phyloP scores from a whole-genome alignment of 306 rosid species.

The Oemleria cerasiformis region DNA sequence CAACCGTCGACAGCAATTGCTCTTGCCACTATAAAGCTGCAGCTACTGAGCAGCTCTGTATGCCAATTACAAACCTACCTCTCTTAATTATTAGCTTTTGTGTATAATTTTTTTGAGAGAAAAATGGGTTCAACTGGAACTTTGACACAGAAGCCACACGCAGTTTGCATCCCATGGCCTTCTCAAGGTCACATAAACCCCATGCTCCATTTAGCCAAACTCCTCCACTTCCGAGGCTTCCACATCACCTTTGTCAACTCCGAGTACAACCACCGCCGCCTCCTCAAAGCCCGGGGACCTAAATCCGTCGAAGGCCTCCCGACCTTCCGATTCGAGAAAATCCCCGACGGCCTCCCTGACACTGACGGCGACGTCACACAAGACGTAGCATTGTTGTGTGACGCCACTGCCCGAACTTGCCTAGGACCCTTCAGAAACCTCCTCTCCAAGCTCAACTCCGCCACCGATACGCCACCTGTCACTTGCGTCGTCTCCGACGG shows the following conservation, averaged over 20 bases:
- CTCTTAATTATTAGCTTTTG: no score
- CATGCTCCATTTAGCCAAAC: conserved; percentile 34
- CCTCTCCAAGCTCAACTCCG: conserved; percentile 23
- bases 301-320: conserved; percentile 30
- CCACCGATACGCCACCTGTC: conserved; percentile 12
- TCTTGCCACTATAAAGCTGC: no score
- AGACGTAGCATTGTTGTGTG: conserved; percentile 20
- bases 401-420: conserved; percentile 11
- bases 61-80: no score
- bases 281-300: conserved; percentile 29
- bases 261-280: conserved; percentile 34
- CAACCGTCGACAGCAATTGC: no score
- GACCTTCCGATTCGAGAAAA: conserved; percentile 24
- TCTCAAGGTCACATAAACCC: conserved; percentile 42
- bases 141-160: conserved; percentile 15
- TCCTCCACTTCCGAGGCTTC: conserved; percentile 36
- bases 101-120: no score
- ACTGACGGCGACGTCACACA: conserved; percentile 28
- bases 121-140: conserved; percentile 2
- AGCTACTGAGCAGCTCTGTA: no score
- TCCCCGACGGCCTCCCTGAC: conserved; percentile 37
- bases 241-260: conserved; percentile 43
- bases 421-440: conserved; percentile 28
- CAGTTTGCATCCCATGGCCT: conserved; percentile 30
- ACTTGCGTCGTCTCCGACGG: conserved; percentile 41